Percentiles rank a stretch among this genome's conserved stretches.
Conservation (phyloP, 2,329 filamentous ascomycete genomes). For the Alternaria burnsii region DNA sequence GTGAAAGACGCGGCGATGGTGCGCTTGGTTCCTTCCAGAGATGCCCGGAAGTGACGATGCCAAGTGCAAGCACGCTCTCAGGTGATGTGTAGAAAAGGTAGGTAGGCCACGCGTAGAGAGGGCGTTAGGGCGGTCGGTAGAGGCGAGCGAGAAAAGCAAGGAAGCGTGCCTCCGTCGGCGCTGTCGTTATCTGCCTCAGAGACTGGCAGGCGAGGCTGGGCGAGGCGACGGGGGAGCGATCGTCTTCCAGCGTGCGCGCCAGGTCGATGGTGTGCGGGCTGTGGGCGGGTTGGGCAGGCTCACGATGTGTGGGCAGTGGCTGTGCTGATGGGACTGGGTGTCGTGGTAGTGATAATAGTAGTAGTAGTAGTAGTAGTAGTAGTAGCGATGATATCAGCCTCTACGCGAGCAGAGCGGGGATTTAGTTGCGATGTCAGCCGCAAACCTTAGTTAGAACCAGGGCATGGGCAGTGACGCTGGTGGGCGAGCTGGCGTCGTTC, state of each 20-base stretch:
- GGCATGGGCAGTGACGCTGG: constrained; percentile 29
- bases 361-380: constrained; percentile 21
- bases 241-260: constrained; percentile 49
- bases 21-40: constrained; percentile 26
- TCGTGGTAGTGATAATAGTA: constrained; percentile 33
- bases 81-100: constrained; percentile 12
- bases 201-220: constrained; percentile 40
- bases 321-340: constrained; percentile 26
- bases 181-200: constrained; percentile 47
- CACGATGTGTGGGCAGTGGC: constrained; percentile 32
- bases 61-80: constrained; percentile 24
- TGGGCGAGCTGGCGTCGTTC: constrained; percentile 25
- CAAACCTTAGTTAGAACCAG: constrained; percentile 34
- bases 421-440: constrained; percentile 24
- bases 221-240: constrained; percentile 46
- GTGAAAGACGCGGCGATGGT: constrained; percentile 25
- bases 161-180: constrained; percentile 55
- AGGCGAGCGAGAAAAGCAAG: constrained; percentile 57
- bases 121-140: constrained; percentile 56
- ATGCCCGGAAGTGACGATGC: constrained; percentile 23
- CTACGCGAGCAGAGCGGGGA: constrained; percentile 37
- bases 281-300: constrained; percentile 22
- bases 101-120: constrained; percentile 18
- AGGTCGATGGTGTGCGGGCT: constrained; percentile 44
- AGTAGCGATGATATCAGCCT: constrained; percentile 32